Base-by-base conservation (phyloP, 108 stramenopile species). In the Pinguiococcus pyrenoidosus region DNA sequence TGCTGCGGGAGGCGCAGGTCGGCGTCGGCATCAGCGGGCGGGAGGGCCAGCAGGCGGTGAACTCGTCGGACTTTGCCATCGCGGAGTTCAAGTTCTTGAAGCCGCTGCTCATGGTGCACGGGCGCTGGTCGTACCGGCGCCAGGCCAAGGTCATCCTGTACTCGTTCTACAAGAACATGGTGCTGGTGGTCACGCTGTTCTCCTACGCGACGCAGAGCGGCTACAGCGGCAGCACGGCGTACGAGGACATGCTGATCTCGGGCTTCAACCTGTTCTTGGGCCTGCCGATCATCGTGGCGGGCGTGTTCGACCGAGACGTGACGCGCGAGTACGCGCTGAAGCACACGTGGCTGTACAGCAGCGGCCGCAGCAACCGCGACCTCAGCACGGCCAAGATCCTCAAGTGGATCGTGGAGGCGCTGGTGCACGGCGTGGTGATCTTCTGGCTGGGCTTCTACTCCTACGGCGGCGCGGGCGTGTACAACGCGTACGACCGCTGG, bases 11-110 rank as follows among this genome's bases (percentile, higher is more conserved):
- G 52, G 93, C 87, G 13, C 77, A 88, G 29, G 79, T 88, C 38
- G 93, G 93, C 37, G 69, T 96, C 35, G 93, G 89, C 26, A 92
- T 96, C 49, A 81, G 77, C 32, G 89, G 93, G n/a, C 68, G 82
- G 42, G 93, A 96, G 64, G 93, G 93, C 5, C 82, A 81, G 45
- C 93, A 96, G 37, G 93, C 93, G n/a, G 88, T 87, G 24, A 95
- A 89, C 53, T 71, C 86, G 16, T 56, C 66, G 21, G 64, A 62
- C 34, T 66, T 65, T 47, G 38, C 34, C 18, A 66, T 72, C 33
- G 71, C 71, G 8, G 67, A 75, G 29, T 78, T 76, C 50, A 69
- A 68, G 45, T 74, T 70, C 55, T 37, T 74, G 13, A 38, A 34
- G 35, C 47, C 33, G 16, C 51, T 74, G 4, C 30, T 74, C 8